Conservation (phyloP, 805 yeast species). For the Wilhelminamyces savonicus region DNA sequence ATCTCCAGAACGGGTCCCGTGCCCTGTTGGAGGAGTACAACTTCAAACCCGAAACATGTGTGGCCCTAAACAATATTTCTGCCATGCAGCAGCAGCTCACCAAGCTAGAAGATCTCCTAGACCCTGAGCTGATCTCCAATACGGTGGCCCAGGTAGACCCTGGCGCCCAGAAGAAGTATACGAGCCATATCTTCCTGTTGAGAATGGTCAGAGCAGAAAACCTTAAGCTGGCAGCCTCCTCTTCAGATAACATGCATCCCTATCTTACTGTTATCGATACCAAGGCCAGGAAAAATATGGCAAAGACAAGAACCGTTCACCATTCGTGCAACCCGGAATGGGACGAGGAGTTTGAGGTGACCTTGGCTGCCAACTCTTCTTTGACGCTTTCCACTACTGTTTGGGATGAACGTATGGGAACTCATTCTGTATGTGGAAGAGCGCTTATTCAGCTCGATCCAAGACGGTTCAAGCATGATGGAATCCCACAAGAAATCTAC, state of each 20-base stretch:
- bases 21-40: conserved; percentile 37
- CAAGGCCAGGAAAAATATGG: conserved; percentile 46
- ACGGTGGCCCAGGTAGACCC: conserved; percentile 31
- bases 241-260: conserved; percentile 42
- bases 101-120: conserved; percentile 48
- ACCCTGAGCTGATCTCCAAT: conserved; percentile 51
- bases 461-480: conserved; percentile 56
- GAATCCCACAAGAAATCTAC: conserved; percentile 54
- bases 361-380: conserved; percentile 32
- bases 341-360: conserved; percentile 78
- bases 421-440: conserved; percentile 63
- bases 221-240: conserved; percentile 37
- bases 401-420: conserved; percentile 59
- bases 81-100: conserved; percentile 43
- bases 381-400: conserved; percentile 52
- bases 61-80: conserved; percentile 66
- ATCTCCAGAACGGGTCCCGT: conserved; percentile 27
- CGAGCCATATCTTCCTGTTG: conserved; percentile 56
- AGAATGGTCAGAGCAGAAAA: conserved; percentile 60
- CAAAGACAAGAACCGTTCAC: conserved; percentile 60
- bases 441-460: conserved; percentile 58
- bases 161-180: conserved; percentile 19
- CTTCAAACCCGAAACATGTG: conserved; percentile 58
- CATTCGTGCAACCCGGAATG: conserved; percentile 68
- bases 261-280: conserved; percentile 62